Percentiles rank a stretch among this genome's conserved stretches.
phyloP scores from a whole-genome alignment of 169 alveolate species.

The Plasmodium berghei region DNA sequence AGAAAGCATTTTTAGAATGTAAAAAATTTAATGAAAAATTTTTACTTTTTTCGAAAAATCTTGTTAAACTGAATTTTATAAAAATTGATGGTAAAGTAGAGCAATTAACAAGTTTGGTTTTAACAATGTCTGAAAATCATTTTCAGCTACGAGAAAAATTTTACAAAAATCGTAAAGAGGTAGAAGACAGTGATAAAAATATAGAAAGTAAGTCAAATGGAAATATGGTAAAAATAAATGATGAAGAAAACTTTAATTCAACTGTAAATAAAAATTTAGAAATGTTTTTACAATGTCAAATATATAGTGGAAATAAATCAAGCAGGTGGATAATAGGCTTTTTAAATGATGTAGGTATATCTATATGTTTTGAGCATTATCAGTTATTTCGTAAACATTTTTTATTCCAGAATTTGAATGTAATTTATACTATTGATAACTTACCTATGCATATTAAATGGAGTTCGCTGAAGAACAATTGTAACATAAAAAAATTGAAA shows the following conservation, averaged over 20 bases:
- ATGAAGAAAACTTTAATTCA: neutral
- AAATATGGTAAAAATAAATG: neutral
- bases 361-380: slow-evolving; percentile 73
- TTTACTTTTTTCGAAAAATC: slow-evolving; percentile 60
- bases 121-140: slow-evolving; percentile 62
- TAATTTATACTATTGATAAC: slow-evolving; percentile 33
- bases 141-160: slow-evolving; percentile 54
- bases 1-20: slow-evolving; percentile 69
- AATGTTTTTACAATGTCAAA: slow-evolving; percentile 72
- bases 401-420: slow-evolving; percentile 60
- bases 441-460: slow-evolving; percentile 71
- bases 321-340: slow-evolving; percentile 76
- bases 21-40: slow-evolving; percentile 74
- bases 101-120: slow-evolving; percentile 29
- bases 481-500: slow-evolving; percentile 31
- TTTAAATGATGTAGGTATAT: slow-evolving; percentile 28
- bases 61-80: slow-evolving; percentile 55
- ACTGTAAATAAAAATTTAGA: slow-evolving; percentile 19
- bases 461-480: slow-evolving; percentile 8
- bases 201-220: neutral
- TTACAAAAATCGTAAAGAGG: slow-evolving; percentile 6
- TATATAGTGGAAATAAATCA: slow-evolving; percentile 67
- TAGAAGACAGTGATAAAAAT: neutral
- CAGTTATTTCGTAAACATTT: slow-evolving; percentile 59
- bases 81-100: slow-evolving; percentile 64